These are phyloP conservation scores for Macaranga tanarius DNA, from an alignment of 441 rosid species.

Conservation along the genomic window DNA sequence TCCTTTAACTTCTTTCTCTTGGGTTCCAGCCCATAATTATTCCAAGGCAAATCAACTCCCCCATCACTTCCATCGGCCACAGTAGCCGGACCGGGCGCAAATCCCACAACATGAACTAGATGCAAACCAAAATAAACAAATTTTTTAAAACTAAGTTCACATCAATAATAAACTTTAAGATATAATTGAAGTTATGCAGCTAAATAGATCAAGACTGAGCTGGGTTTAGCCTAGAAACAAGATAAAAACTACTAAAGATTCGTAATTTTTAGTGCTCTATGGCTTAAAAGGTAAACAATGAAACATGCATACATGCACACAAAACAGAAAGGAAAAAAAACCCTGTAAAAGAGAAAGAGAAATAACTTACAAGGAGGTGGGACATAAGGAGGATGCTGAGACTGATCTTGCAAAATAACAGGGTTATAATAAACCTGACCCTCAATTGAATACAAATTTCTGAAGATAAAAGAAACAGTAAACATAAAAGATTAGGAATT, in stretches of 20 bases:
- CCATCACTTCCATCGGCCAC: conserved; percentile 55
- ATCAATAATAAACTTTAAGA: neutral
- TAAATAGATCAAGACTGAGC: neutral
- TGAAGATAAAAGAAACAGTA: conserved; percentile 17
- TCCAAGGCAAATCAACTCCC: conserved; percentile 59
- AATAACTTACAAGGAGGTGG: conserved; percentile 61
- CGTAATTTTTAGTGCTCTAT: neutral
- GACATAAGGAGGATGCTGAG: conserved; percentile 81
- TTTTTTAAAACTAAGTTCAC: too few species aligned
- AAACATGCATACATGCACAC: neutral
- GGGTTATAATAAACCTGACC: conserved; percentile 47
- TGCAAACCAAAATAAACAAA: conserved; percentile 14
- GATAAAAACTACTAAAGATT: neutral
- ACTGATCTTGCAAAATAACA: conserved; percentile 52
- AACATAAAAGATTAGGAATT: neutral
- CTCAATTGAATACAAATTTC: conserved; percentile 50
- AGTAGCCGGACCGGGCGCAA: conserved; percentile 54
- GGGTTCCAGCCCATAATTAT: conserved; percentile 56
- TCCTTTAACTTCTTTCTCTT: conserved; percentile 62
- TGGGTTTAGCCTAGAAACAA: conserved; percentile 1
- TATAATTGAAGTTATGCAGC: neutral
- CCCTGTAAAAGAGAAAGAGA: neutral
- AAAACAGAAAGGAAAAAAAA: neutral
- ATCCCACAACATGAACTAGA: conserved; percentile 76
- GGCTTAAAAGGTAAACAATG: neutral